phyloP scores from a whole-genome alignment of 2,329 filamentous ascomycete species.

The Periconia macrospinosa region DNA sequence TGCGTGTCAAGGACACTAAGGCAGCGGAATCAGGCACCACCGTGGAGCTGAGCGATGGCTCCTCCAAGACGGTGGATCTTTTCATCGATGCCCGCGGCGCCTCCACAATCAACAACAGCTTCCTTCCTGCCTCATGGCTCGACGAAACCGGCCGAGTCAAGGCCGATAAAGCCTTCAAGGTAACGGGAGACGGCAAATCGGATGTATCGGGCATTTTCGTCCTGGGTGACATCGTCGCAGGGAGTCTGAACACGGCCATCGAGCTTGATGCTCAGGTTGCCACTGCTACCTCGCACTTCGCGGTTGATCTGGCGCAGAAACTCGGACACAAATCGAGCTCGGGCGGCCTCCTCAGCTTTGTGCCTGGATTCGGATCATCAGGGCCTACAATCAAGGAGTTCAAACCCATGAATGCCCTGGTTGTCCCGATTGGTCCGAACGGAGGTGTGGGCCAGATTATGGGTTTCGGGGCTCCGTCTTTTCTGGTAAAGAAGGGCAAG shows the following conservation, averaged over 20 bases:
- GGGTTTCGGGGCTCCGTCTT: slow-evolving; percentile 20
- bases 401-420: slow-evolving; percentile 23
- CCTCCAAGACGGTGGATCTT: slow-evolving; percentile 28
- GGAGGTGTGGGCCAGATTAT: slow-evolving; percentile 25
- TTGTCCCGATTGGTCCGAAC: slow-evolving; percentile 13
- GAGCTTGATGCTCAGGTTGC: slow-evolving; percentile 9
- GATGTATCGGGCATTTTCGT: slow-evolving; percentile 31
- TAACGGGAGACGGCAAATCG: slow-evolving; percentile 12
- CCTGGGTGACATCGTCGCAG: slow-evolving; percentile 33
- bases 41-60: slow-evolving; percentile 21
- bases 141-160: slow-evolving; percentile 26
- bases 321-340: neutral
- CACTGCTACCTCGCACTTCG: slow-evolving; percentile 9
- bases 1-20: slow-evolving; percentile 4
- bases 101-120: slow-evolving; percentile 28
- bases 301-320: slow-evolving; percentile 5
- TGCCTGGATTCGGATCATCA: slow-evolving; percentile 2
- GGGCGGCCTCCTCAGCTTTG: slow-evolving; percentile 9
- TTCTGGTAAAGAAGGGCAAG: slow-evolving; percentile 15
- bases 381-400: slow-evolving; percentile 13
- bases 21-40: neutral
- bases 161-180: slow-evolving; percentile 23
- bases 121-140: slow-evolving; percentile 21
- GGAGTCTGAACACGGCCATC: slow-evolving; percentile 23
- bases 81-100: slow-evolving; percentile 38